These are phyloP conservation scores for Picea sitchensis DNA, from an alignment of 75 land plant species.

Conservation along the genomic window DNA sequence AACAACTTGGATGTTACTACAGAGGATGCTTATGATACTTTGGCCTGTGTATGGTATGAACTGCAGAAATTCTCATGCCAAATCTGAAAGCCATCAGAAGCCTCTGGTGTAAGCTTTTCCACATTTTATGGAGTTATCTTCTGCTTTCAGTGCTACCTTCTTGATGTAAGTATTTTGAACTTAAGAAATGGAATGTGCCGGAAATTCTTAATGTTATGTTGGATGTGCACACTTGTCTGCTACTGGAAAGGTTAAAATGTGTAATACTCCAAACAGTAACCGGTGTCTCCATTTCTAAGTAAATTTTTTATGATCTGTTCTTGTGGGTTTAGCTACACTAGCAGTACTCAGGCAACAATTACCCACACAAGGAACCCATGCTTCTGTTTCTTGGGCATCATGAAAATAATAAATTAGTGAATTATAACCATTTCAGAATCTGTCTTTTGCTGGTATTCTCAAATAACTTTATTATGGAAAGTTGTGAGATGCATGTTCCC, in stretches of 20 bases:
- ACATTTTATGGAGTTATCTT: neutral
- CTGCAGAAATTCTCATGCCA: conserved; percentile 23
- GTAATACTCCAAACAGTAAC: neutral
- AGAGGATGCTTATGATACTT: conserved; percentile 53
- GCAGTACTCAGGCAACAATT: neutral
- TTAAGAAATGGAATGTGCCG: neutral
- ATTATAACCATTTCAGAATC: too few relatives aligned
- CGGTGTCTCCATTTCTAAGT: neutral
- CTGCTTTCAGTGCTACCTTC: neutral
- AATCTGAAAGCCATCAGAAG: neutral
- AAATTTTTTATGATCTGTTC: neutral
- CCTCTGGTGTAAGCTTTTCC: neutral
- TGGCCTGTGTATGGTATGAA: conserved; percentile 77
- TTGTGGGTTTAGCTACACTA: neutral
- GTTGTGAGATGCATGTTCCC: neutral
- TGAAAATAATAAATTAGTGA: neutral
- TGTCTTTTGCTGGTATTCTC: neutral
- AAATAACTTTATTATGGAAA: neutral
- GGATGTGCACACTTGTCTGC: neutral
- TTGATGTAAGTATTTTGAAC: neutral
- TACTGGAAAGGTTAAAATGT: neutral
- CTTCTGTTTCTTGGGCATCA: too few relatives aligned
- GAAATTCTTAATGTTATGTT: neutral
- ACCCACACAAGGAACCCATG: neutral
- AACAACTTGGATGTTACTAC: conserved; percentile 9